These are phyloP conservation scores for Globisporangium uncinulatum DNA, from an alignment of 352 stramenopile genomes.

Conservation along the genomic window DNA sequence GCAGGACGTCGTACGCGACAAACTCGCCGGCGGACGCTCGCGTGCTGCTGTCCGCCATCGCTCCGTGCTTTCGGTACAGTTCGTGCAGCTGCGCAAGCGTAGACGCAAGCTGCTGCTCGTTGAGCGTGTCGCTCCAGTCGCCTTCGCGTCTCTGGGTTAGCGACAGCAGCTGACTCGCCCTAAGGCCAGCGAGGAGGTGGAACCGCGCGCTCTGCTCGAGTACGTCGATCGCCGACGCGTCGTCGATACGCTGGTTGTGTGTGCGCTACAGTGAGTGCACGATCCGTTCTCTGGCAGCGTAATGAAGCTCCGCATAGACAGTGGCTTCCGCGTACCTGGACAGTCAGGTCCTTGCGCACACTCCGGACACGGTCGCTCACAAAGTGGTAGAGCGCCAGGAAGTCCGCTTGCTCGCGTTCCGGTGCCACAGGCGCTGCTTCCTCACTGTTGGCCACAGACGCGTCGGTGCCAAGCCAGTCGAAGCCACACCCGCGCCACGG, in stretches of 20 bases:
- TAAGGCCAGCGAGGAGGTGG: slow-evolving; percentile 42
- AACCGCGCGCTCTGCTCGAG: slow-evolving; percentile 51
- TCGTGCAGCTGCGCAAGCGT: slow-evolving; percentile 46
- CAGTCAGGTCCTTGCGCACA: slow-evolving; percentile 64
- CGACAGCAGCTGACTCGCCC: slow-evolving; percentile 28
- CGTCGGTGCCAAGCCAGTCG: slow-evolving; percentile 4
- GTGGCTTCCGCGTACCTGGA: slow-evolving; percentile 32
- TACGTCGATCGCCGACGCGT: slow-evolving; percentile 25
- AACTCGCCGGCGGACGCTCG: slow-evolving; percentile 21
- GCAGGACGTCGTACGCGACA: slow-evolving; percentile 46
- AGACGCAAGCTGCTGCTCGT: slow-evolving; percentile 63
- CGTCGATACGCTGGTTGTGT: slow-evolving; percentile 28
- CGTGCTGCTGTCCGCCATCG: not conserved
- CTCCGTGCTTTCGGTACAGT: slow-evolving; percentile 19
- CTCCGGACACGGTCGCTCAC: slow-evolving; percentile 62
- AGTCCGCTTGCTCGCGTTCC: slow-evolving; percentile 15
- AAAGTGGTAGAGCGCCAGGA: slow-evolving; percentile 68
- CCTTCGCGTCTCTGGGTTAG: slow-evolving; percentile 11
- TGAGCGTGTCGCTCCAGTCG: slow-evolving; percentile 66
- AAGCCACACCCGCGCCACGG: slow-evolving; percentile 29
- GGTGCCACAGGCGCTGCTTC: not conserved
- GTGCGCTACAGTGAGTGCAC: not conserved
- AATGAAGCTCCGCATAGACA: too few relatives aligned
- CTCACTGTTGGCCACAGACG: too few relatives aligned
- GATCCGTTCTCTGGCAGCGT: too few relatives aligned